Evolutionary conservation across 306 rosid genomes (phyloP), one percentile per base, ranked within the genome.

Genomic region (Corylus avellana): DNA sequence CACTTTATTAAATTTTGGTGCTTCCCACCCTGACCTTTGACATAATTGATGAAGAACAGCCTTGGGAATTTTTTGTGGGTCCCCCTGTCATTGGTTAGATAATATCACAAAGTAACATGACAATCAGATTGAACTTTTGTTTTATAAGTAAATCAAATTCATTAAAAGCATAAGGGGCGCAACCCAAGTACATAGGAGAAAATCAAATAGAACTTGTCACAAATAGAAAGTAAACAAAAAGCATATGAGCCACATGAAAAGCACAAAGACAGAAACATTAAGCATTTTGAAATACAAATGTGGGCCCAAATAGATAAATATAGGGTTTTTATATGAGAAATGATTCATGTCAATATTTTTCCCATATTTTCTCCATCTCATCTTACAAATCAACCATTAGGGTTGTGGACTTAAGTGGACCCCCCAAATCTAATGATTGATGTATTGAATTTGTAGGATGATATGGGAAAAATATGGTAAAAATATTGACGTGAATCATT

Each of bases 1-100:
- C 81, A 89, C 78, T 87, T 88, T 94, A 87, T 88, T 83, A 73
- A 90, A 94, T 74, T 90, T 94, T 71, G 98, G 98, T 70, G 98
- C 97, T 50, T 94, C 98, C 98, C 98, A 94, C 66, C 95, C 98
- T 83, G 91, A 93, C 85, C 85, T 94, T 84, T 91, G 97, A 82
- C 98, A 94, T 71, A 94, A 85, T 75, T 94, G 98, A 87, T 94
- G 97, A 87, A 92, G 97, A 84, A 91, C 78, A 51, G 97, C 97
- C 90, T 94, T 94, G 75, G 98, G 98, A 80, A 92, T 90, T 83
- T 92, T 94, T 84, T 68, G 88, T 55, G 97, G 89, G 81, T 91
- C 98, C 39, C 97, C 98, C 97, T 93, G 75, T 64, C 55, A 84
- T 78, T 73, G 70, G 61, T 80, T 75, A 59, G 72, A 68, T 56